phyloP scores from a whole-genome alignment of 1,284 basidiomycete genomes.

The Sanghuangporus weigelae region DNA sequence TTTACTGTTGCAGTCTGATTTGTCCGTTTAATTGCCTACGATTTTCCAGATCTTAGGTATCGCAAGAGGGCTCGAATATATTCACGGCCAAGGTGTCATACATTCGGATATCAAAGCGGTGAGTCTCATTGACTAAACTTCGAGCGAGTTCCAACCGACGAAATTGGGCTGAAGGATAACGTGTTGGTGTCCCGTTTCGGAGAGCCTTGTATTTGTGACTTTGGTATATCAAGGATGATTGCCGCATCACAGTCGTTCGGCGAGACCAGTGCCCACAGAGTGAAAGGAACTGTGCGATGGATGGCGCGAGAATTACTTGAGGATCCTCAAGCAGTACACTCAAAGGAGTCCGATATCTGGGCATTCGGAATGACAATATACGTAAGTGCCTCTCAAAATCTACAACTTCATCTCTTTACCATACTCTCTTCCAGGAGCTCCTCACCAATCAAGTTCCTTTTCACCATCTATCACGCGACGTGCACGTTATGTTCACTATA shows the following conservation, averaged over 20 bases:
- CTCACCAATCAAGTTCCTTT: slow-evolving; percentile 4
- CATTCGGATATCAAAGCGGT: slow-evolving; percentile 16
- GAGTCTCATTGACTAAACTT: neutral
- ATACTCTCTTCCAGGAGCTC: slow-evolving; percentile 2
- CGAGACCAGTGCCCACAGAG: neutral
- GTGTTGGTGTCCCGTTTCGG: slow-evolving; percentile 1
- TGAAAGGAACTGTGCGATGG: slow-evolving; percentile 3
- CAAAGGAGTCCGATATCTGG: slow-evolving; percentile 11
- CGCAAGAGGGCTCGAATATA: slow-evolving; percentile 5
- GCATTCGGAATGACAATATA: slow-evolving; percentile 14
- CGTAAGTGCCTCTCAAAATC: neutral
- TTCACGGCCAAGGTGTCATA: slow-evolving; percentile 5
- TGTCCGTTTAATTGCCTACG: neutral
- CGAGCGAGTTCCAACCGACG: neutral
- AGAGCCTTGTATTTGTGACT: slow-evolving; percentile 6
- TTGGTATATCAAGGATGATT: slow-evolving; percentile 11
- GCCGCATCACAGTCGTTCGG: neutral
- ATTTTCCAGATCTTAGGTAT: slow-evolving; percentile 1
- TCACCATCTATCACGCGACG: neutral
- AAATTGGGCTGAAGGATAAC: slow-evolving; percentile 2
- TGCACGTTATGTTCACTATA: slow-evolving; percentile 13
- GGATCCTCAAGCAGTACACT: neutral
- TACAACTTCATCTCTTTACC: neutral
- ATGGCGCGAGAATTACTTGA: slow-evolving; percentile 10
- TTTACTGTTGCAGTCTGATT: neutral